Base-by-base conservation (phyloP, 331 rosid genomes). In the Quercus phellos region DNA sequence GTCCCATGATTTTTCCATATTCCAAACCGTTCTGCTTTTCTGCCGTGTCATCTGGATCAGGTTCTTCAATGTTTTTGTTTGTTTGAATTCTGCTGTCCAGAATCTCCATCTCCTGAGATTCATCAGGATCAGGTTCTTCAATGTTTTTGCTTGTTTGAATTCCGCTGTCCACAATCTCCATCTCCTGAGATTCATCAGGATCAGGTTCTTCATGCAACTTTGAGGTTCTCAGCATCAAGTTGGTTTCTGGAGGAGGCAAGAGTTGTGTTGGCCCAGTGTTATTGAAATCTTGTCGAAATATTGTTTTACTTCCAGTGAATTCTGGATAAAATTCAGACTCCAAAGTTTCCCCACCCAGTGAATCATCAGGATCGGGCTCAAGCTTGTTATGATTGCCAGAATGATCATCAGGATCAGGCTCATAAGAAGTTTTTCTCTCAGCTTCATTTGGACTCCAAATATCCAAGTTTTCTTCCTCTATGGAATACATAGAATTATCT, bases 281-380 rank as follows among this genome's bases (percentile, higher is more conserved):
- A 74, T 13, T 35, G 77, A 70, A 53, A 38, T 74, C 75, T 66
- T 75, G 73, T 77, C 68, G 34, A 69, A 67, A 72, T 38, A 68
- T 16, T 8, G 77, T 79, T 68, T 58, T 24, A 22, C 51, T 55
- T 74, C 75, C 82, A 29, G 56, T 51, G 73, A 78, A 42, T 56
- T 73, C 72, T 21, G 74, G 42, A 72, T 22, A 80, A 74, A 55
- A 19, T 46, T 63, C 79, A 71, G 79, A 75, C 72, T 16, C 69
- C 56, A 77, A 73, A 73, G 68, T 55, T 67, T 76, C 61, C 69
- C 81, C 84, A 10, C 81, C 81, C 32, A 27, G 77, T 24, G 88
- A 83, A 83, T 85, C 90, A 71, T 90, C 93, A 70, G 90, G 88
- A 79, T 86, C 87, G 69, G 92, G 89, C 86, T 92, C 95, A 3